Evolutionary conservation across 805 yeast species (phyloP).

Genomic region (Saturnispora dispora): DNA sequence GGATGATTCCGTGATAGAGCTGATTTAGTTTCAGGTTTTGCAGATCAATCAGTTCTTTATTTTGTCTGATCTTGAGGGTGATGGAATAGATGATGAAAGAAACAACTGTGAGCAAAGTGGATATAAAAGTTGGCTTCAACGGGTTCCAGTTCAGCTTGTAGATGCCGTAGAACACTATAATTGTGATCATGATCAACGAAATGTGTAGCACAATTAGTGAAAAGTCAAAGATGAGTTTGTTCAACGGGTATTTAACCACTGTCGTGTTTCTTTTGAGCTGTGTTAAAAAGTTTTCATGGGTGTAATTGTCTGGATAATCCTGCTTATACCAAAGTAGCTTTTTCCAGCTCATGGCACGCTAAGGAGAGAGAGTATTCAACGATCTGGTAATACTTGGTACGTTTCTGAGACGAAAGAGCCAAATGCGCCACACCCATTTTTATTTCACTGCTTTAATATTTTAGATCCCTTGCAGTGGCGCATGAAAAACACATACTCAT

Average conservation of each 20-base stretch:
- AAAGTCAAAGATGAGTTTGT: slow-evolving; percentile 62
- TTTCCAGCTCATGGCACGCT: slow-evolving; percentile 43
- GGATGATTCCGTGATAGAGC: slow-evolving; percentile 7
- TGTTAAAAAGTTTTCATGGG: slow-evolving; percentile 72
- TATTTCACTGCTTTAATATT: too few relatives aligned
- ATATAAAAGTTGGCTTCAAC: slow-evolving; percentile 30
- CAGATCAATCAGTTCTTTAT: slow-evolving; percentile 23
- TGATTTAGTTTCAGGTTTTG: slow-evolving; percentile 24
- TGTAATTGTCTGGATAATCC: slow-evolving; percentile 86
- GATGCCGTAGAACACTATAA: slow-evolving; percentile 58
- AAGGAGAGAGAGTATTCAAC: not conserved
- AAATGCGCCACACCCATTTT: not conserved
- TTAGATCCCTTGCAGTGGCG: too few relatives aligned
- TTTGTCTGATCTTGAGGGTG: slow-evolving; percentile 23
- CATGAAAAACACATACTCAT: too few relatives aligned
- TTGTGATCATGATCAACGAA: slow-evolving; percentile 52
- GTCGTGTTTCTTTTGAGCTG: slow-evolving; percentile 71
- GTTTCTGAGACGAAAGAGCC: not conserved
- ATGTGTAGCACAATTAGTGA: slow-evolving; percentile 59
- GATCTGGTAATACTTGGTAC: too few relatives aligned
- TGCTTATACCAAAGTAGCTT: slow-evolving; percentile 79
- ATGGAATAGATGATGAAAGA: slow-evolving; percentile 29
- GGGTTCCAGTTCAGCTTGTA: slow-evolving; percentile 45
- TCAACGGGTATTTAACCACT: slow-evolving; percentile 56
- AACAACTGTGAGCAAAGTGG: slow-evolving; percentile 28